Percentiles rank a stretch among this genome's conserved stretches.
phyloP scores from a whole-genome alignment of 306 rosid species.

The Carpinus viminea region DNA sequence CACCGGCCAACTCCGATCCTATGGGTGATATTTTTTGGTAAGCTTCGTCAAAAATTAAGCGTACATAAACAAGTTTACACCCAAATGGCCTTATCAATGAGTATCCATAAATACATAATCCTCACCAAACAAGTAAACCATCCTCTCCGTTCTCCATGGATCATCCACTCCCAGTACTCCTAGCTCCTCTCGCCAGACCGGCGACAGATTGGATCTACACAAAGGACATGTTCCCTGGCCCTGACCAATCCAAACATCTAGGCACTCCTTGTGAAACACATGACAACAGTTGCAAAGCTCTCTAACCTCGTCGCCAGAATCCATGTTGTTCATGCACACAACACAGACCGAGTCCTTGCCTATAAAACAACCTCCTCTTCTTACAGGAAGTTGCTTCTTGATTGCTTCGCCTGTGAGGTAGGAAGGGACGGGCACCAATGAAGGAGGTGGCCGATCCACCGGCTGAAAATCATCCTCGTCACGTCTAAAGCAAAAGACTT shows the following conservation, averaged over 20 bases:
- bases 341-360: conserved; percentile 10
- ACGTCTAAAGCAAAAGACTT: neutral
- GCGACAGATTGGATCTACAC: conserved; percentile 29
- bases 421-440: neutral
- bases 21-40: no score
- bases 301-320: conserved; percentile 20
- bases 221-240: conserved; percentile 33
- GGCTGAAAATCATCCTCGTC: neutral
- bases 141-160: conserved; percentile 30
- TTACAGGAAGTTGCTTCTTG: neutral
- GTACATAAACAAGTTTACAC: no score
- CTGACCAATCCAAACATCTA: conserved; percentile 35
- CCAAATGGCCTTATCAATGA: neutral
- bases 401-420: neutral
- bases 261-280: conserved; percentile 34
- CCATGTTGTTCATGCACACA: conserved; percentile 27
- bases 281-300: conserved; percentile 29
- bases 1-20: no score
- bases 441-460: conserved; percentile 2
- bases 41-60: no score
- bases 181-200: neutral
- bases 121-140: conserved; percentile 30
- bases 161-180: neutral
- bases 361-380: neutral
- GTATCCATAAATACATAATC: neutral